Evolutionary conservation across 2,329 filamentous ascomycete species (phyloP), one percentile per base, ranked within the genome.

Genomic region (Aspergillus awamori): DNA sequence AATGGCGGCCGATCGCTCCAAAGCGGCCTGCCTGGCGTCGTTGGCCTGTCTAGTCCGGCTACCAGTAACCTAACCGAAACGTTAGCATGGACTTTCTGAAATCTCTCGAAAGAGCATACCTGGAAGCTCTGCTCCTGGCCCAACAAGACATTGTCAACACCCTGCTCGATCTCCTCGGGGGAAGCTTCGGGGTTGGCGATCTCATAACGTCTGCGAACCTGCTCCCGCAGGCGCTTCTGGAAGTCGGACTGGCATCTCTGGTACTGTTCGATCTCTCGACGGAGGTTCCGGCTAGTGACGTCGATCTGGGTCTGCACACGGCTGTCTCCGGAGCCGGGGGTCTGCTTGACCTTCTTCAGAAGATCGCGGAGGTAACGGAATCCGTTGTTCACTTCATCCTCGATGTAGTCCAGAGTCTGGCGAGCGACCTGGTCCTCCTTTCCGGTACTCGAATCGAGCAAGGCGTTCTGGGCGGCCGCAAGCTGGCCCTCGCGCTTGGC

Each of bases 151-250:
- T 92, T 87, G 71, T 94, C 87, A 0, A 93, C 89, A 15, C 91
- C 92, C 60, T 89, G 86, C 61, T 85, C 84, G 28, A 97, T 87
- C 76, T 98, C 93, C 47, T 84, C 82, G 57, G 95, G 91, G 28
- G 86, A 85, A 3, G 92, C 92, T 60, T 96, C 88, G 22, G 93
- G 91, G 65, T 88, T 86, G 58, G 95, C 93, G 74, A 98, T 97
- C 61, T 90, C 86, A 79, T 96, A 97, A 76, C 97, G 93, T 58
- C 95, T 87, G 67, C 88, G 90, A 80, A 96, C 91, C 77, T 96
- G 92, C 53, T 92, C 90, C 74, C 91, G 86, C 33, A 92, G 87
- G 68, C 89, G 88, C 77, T 90, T 90, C 73, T 90, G 87, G 83
- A 93, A 97, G 22, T 88, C 84, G 1, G 86, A 86, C 77, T 98